These are phyloP conservation scores for Penicillium concentricum DNA, from an alignment of 2,329 filamentous ascomycete species.

Conservation along the genomic window DNA sequence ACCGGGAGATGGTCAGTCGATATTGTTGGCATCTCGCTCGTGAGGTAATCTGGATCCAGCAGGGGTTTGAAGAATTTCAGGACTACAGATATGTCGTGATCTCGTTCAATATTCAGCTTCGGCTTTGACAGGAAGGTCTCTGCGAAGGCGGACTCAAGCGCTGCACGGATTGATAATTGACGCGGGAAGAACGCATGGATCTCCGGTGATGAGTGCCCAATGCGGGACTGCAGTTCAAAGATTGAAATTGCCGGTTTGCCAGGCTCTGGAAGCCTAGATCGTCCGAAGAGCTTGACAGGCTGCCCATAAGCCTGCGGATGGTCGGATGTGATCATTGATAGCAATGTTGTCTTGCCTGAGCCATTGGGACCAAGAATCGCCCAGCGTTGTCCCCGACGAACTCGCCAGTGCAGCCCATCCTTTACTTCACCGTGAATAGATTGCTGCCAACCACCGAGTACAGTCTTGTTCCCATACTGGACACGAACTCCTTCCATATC, in stretches of 20 bases:
- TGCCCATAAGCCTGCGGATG: conserved; percentile 92
- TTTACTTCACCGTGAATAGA: conserved; percentile 49
- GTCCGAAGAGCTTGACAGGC: conserved; percentile 82
- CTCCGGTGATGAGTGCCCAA: conserved; percentile 92
- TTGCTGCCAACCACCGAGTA: conserved; percentile 78
- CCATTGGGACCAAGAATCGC: conserved; percentile 91
- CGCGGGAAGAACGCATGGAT: conserved; percentile 91
- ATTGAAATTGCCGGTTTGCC: conserved; percentile 76
- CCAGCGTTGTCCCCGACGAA: conserved; percentile 82
- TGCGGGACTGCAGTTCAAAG: conserved; percentile 85
- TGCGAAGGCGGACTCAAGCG: conserved; percentile 84
- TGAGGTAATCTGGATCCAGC: conserved; percentile 57
- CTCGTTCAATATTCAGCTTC: conserved; percentile 58
- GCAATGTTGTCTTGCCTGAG: conserved; percentile 91
- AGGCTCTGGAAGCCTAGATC: conserved; percentile 71
- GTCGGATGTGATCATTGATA: conserved; percentile 90
- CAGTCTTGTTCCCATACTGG: conserved; percentile 72
- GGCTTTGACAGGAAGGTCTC: conserved; percentile 78
- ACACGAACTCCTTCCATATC: conserved; percentile 86
- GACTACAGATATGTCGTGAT: conserved; percentile 63
- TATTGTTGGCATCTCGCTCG: conserved; percentile 9
- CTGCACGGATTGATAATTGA: conserved; percentile 67
- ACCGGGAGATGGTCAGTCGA: conserved; percentile 25
- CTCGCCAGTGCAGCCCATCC: conserved; percentile 75
- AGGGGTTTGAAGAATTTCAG: conserved; percentile 77